phyloP scores from a whole-genome alignment of 139 green algal genomes.

The Haematococcus lacustris region DNA sequence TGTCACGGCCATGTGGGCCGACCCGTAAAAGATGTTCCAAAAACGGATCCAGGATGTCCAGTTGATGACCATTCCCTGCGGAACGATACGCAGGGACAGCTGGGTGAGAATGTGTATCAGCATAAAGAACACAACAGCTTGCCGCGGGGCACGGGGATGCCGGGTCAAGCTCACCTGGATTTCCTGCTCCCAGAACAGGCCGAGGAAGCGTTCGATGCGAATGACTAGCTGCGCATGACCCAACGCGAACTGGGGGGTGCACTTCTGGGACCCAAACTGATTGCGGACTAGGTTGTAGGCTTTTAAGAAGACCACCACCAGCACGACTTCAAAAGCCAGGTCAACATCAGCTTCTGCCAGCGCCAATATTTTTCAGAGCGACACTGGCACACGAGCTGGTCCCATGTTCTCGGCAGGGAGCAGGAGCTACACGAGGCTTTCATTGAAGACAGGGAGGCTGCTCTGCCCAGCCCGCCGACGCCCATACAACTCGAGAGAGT shows the following conservation, averaged over 20 bases:
- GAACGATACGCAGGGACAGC: too few relatives aligned
- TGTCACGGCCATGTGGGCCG: slow-evolving; percentile 26
- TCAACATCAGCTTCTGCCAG: neutral
- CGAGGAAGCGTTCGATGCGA: slow-evolving; percentile 12
- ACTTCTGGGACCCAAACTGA: slow-evolving; percentile 18
- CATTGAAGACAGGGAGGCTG: too few relatives aligned
- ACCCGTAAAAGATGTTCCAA: slow-evolving; percentile 32
- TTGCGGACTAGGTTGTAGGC: slow-evolving; percentile 26
- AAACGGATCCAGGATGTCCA: slow-evolving; percentile 15
- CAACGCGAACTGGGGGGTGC: slow-evolving; percentile 13
- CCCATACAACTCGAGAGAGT: too few relatives aligned
- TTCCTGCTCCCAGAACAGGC: slow-evolving; percentile 28
- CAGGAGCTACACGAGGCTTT: too few relatives aligned
- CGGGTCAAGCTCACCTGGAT: slow-evolving; percentile 20
- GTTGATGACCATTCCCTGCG: slow-evolving; percentile 8
- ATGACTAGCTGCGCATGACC: slow-evolving; percentile 24
- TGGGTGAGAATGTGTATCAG: too few relatives aligned
- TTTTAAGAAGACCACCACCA: slow-evolving; percentile 24
- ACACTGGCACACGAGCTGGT: neutral
- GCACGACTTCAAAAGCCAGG: slow-evolving; percentile 8
- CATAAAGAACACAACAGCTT: too few relatives aligned
- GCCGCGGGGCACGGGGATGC: too few relatives aligned
- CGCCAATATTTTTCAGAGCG: neutral
- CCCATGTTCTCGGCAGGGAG: too few relatives aligned
- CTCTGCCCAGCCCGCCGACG: too few relatives aligned